Evolutionary conservation across 768 basidiomycete species (phyloP).

Genomic region (Lentinus tigrinus): DNA sequence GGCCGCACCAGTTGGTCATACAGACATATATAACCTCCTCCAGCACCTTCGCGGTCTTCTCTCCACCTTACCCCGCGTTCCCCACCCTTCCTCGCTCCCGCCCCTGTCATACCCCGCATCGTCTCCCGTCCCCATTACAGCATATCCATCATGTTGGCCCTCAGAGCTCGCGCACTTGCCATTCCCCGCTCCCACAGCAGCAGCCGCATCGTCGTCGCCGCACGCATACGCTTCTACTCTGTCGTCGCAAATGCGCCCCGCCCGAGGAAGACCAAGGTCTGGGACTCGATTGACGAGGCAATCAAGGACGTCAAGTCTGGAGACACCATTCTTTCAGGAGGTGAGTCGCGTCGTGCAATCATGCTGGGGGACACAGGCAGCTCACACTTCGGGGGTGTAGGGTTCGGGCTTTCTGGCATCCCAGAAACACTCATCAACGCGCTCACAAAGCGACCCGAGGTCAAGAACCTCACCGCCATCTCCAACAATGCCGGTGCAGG

Average conservation of each 20-base stretch:
- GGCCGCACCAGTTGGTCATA: neutral
- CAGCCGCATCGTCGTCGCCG: conserved; percentile 15
- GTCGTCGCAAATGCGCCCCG: conserved; percentile 29
- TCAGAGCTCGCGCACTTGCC: conserved; percentile 15
- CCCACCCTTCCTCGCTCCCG: neutral
- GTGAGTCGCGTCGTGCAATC: conserved; percentile 39
- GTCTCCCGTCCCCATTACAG: neutral
- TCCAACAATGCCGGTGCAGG: conserved; percentile 82
- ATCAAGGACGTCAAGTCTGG: conserved; percentile 81
- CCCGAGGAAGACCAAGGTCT: conserved; percentile 57
- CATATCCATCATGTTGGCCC: conserved; percentile 15
- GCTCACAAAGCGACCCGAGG: conserved; percentile 66
- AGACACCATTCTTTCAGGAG: conserved; percentile 74
- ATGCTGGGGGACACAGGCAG: neutral
- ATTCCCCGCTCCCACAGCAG: conserved; percentile 19
- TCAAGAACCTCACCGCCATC: conserved; percentile 71
- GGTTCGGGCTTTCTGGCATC: conserved; percentile 85
- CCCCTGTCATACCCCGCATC: conserved; percentile 12
- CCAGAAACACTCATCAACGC: conserved; percentile 88
- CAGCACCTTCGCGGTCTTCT: neutral
- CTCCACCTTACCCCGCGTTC: conserved; percentile 16
- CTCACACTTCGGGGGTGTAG: conserved; percentile 35
- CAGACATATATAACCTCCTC: conserved; percentile 4
- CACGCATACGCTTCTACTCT: conserved; percentile 24
- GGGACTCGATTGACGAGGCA: conserved; percentile 75